Percentiles rank a stretch among this genome's conserved stretches.
Conservation (phyloP, 2,329 filamentous ascomycete genomes). For the Trichothecium roseum region DNA sequence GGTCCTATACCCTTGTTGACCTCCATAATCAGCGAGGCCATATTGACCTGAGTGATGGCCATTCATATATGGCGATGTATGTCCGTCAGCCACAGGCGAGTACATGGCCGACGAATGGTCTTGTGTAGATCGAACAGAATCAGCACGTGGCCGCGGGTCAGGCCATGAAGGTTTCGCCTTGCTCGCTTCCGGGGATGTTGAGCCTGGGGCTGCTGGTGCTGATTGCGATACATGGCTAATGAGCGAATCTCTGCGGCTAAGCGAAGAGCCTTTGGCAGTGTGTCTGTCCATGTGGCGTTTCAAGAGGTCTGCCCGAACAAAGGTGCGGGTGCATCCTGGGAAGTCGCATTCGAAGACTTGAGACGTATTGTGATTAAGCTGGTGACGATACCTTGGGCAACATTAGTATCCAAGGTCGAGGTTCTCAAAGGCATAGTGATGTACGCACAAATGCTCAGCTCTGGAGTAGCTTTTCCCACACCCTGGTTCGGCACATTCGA, state of each 20-base stretch:
- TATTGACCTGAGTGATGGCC: slow-evolving; percentile 27
- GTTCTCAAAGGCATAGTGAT: slow-evolving; percentile 3
- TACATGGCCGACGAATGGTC: too few relatives aligned
- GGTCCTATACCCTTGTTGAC: slow-evolving; percentile 32
- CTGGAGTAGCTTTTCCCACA: slow-evolving; percentile 96
- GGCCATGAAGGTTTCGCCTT: too few relatives aligned
- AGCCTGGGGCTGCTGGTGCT: not conserved
- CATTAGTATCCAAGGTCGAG: slow-evolving; percentile 11
- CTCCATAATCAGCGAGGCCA: slow-evolving; percentile 7
- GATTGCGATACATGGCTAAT: slow-evolving; percentile 18
- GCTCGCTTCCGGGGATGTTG: too few relatives aligned
- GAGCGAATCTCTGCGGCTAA: slow-evolving; percentile 59
- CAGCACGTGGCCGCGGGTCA: too few relatives aligned
- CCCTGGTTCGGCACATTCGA: slow-evolving; percentile 72
- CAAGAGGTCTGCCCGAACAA: slow-evolving; percentile 88
- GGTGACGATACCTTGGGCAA: slow-evolving; percentile 61
- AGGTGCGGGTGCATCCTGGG: slow-evolving; percentile 78
- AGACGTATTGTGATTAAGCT: slow-evolving; percentile 92
- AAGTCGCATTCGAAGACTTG: slow-evolving; percentile 93
- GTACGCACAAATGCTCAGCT: slow-evolving; percentile 77
- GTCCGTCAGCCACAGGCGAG: too few relatives aligned
- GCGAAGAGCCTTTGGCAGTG: slow-evolving; percentile 65
- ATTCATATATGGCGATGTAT: too few relatives aligned
- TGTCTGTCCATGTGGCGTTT: slow-evolving; percentile 76
- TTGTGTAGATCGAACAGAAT: too few relatives aligned